phyloP scores from a whole-genome alignment of 352 stramenopile genomes.

The Peronospora destructor region DNA sequence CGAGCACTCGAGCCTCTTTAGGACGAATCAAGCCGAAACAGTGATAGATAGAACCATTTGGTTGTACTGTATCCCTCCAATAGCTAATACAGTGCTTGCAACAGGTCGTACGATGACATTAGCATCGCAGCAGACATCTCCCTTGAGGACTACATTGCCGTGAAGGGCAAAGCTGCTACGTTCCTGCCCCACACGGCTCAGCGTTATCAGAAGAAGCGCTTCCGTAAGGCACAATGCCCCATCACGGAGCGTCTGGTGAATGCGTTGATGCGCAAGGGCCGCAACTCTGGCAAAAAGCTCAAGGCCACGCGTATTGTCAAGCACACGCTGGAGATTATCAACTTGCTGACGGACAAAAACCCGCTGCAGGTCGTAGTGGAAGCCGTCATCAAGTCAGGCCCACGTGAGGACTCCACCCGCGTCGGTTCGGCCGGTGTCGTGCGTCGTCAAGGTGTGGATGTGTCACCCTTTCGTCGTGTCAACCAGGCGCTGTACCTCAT shows the following conservation, averaged over 20 bases:
- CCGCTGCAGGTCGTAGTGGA: conserved; percentile 95
- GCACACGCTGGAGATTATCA: conserved; percentile 99
- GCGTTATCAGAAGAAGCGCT: conserved; percentile 99
- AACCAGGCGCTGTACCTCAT: conserved; percentile 99
- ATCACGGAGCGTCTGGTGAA: conserved; percentile 98
- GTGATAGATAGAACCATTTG: neutral
- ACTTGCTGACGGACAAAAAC: conserved; percentile 99
- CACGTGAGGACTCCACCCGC: conserved; percentile 98
- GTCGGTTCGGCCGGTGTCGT: conserved; percentile 99
- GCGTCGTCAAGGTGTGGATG: conserved; percentile 98
- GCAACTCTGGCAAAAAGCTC: conserved; percentile 99
- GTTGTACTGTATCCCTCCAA: neutral
- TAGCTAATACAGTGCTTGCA: conserved; percentile 20
- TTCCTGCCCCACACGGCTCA: conserved; percentile 99
- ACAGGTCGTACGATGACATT: conserved; percentile 97
- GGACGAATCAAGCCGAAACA: neutral
- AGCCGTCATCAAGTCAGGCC: conserved; percentile 91
- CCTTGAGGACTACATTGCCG: conserved; percentile 98
- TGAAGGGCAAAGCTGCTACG: conserved; percentile 96
- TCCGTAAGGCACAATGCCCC: conserved; percentile 99
- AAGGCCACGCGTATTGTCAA: conserved; percentile 98
- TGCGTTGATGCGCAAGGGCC: conserved; percentile 97
- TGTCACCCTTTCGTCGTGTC: conserved; percentile 98
- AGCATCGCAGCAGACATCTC: conserved; percentile 96
- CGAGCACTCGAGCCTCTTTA: neutral